Base-by-base conservation (phyloP, 768 basidiomycete genomes). In the Hericium rajendrae region DNA sequence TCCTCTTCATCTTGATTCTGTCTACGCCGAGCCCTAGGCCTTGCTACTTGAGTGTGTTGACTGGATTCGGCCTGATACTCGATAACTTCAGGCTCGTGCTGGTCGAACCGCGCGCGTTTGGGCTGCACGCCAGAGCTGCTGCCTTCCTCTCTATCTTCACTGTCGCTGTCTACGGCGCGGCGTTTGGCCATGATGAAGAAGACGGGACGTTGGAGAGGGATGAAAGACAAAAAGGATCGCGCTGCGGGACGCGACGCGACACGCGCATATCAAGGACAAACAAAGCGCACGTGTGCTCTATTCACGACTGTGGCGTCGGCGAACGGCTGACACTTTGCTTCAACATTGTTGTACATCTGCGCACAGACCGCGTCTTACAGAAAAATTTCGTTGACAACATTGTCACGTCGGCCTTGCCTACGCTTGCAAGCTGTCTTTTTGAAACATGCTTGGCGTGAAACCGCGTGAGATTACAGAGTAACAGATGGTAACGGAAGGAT, bases 111-210 rank as follows among this genome's bases (percentile, higher is more conserved):
- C 48, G 62, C 53, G 8, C 62, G 60, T 55, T 63, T 63, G 8
- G 57, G 13, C 6, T 22, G 22, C 32, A 6, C 32, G 9, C 32
- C 32, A 28, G 60, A 56, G 6, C 59, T 8, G 49, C 38, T 51
- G 4, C 12, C 32, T 22, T 41, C 37, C 28, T 32, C 38, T 16
- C 24, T 38, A 37, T 54, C 60, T 24, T 67, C 59, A 22, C 53
- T 39, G 59, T 63, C 61, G 51, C 57, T 59, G 39, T 63, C 61
- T 43, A 55, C 51, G 9, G 57, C 53, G 41, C 62, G 54, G 38
- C 63, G 62, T 41, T 64, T 64, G 41, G 46, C 48, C 56, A 61
- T 59, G 51, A 38, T 24, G 51, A 22, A 38, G 20, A 12, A 6
- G 38, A 18, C 40, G 32, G 40, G 6, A 40, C 28, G 48, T 16